Conservation (phyloP, 768 basidiomycete species). For the Pisolithus microcarpus region DNA sequence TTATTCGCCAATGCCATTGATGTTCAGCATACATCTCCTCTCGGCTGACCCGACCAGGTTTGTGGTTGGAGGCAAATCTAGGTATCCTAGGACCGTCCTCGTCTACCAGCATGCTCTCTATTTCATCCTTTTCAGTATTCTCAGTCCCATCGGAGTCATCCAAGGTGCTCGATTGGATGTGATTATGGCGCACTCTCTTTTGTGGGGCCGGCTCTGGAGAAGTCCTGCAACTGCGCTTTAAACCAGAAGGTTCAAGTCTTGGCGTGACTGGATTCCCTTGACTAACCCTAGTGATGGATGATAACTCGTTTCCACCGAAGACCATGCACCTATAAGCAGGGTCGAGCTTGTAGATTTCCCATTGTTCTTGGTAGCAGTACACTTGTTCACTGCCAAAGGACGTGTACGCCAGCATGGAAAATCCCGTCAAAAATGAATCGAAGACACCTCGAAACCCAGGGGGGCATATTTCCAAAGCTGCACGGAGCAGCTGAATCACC, state of each 20-base stretch:
- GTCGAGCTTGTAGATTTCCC: conserved; percentile 83
- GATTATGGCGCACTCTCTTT: no score
- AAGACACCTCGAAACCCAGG: background rate
- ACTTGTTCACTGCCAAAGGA: conserved; percentile 45
- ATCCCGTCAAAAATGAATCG: conserved; percentile 1
- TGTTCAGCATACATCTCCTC: conserved; percentile 26
- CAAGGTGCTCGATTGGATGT: no score
- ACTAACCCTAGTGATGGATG: conserved; percentile 19
- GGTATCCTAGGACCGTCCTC: conserved; percentile 17
- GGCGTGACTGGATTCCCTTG: conserved; percentile 4
- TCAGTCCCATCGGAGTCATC: no score
- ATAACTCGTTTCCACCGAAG: conserved; percentile 32
- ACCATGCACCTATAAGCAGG: conserved; percentile 64
- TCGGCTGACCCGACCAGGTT: conserved; percentile 21
- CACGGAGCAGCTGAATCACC: no score
- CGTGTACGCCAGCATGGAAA: conserved; percentile 5
- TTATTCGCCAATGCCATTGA: conserved; percentile 21
- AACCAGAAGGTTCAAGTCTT: conserved; percentile 5
- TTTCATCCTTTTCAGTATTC: no score
- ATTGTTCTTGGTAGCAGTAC: conserved; percentile 64
- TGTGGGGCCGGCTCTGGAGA: no score
- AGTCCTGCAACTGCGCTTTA: conserved; percentile 22
- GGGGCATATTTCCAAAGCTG: no score
- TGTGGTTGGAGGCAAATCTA: conserved; percentile 8
- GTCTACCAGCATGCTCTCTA: conserved; percentile 46